phyloP scores from a whole-genome alignment of 306 rosid species.

The Acmispon strigosus region DNA sequence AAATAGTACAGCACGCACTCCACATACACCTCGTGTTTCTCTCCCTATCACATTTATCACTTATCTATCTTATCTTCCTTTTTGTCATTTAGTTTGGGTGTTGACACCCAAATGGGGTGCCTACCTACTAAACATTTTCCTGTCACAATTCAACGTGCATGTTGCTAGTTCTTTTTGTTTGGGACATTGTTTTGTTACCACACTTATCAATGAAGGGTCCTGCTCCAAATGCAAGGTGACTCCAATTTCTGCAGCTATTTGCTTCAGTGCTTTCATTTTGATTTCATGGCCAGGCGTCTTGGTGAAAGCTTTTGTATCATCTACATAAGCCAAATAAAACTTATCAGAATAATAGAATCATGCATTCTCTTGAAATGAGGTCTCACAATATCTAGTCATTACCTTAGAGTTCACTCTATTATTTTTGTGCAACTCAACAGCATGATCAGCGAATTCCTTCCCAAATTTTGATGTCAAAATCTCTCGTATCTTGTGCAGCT shows the following conservation, averaged over 20 bases:
- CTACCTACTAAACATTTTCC: too few relatives aligned
- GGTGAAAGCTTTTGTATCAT: slow-evolving; percentile 50
- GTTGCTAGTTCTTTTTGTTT: background rate
- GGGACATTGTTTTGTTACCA: slow-evolving; percentile 22
- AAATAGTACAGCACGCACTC: too few relatives aligned
- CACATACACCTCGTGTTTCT: too few relatives aligned
- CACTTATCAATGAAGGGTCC: slow-evolving; percentile 14
- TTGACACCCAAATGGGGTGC: too few relatives aligned
- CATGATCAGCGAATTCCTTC: slow-evolving; percentile 40
- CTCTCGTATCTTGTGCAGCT: slow-evolving; percentile 52
- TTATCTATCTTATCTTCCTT: too few relatives aligned
- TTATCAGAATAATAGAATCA: background rate
- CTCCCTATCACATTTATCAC: too few relatives aligned
- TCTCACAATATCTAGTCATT: background rate
- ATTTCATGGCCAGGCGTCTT: slow-evolving; percentile 20
- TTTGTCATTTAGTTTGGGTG: too few relatives aligned
- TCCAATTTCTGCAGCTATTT: slow-evolving; percentile 44
- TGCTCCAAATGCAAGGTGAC: slow-evolving; percentile 40
- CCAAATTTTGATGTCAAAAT: slow-evolving; percentile 45
- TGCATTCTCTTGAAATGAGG: background rate
- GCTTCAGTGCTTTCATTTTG: slow-evolving; percentile 34
- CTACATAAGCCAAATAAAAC: slow-evolving; percentile 28
- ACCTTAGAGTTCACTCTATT: slow-evolving; percentile 56
- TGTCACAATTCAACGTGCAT: background rate
- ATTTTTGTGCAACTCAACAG: slow-evolving; percentile 41